These are phyloP conservation scores for Blastocystis sp. DNA, from an alignment of 352 stramenopile species.

Conservation along the genomic window DNA sequence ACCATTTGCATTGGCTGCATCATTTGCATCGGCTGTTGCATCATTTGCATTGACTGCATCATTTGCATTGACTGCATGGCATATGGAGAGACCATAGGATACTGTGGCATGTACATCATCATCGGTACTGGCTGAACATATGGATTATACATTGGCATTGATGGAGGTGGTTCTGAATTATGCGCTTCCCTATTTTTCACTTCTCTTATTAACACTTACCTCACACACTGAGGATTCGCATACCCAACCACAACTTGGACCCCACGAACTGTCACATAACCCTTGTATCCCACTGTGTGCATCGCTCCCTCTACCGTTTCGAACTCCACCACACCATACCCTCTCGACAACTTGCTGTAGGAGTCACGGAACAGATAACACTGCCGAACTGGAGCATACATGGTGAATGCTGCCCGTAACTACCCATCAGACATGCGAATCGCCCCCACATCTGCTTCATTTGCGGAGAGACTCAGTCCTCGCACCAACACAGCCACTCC, in stretches of 20 bases:
- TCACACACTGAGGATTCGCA: constrained; percentile 15
- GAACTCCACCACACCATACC: constrained; percentile 54
- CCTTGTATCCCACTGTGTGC: not conserved
- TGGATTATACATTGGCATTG: not conserved
- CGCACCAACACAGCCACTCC: not conserved
- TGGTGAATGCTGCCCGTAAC: not conserved
- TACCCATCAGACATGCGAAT: not conserved
- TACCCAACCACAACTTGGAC: constrained; percentile 18
- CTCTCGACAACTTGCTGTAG: constrained; percentile 27
- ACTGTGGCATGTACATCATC: not conserved
- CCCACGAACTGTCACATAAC: not conserved
- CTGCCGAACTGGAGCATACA: not conserved
- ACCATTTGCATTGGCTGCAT: not conserved
- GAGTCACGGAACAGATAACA: constrained; percentile 13
- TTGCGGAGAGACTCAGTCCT: not conserved
- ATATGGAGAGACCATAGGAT: not conserved
- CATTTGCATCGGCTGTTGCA: not conserved
- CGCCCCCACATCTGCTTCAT: not conserved
- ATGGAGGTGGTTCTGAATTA: not conserved
- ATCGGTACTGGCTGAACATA: not conserved
- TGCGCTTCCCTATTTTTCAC: not conserved
- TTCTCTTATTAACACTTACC: not conserved
- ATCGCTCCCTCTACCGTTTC: not conserved
- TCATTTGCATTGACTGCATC: not conserved
- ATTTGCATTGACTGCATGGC: not conserved